Conservation (phyloP, 2,329 filamentous ascomycete species). For the Lecanosticta acicola region DNA sequence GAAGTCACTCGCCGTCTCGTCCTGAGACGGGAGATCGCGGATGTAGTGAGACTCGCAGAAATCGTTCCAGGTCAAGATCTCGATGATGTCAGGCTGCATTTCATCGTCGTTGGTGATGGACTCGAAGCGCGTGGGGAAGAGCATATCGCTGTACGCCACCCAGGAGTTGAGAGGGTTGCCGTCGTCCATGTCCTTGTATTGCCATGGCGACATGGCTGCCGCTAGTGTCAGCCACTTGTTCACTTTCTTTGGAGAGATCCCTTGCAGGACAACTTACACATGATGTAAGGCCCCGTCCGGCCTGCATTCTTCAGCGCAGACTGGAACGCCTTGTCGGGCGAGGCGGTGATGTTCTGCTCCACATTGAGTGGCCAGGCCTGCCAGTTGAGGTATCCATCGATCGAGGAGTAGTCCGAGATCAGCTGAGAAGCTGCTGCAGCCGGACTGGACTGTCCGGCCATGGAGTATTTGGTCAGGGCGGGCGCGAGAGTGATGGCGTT, state of each 20-base stretch:
- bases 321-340: constrained; percentile 33
- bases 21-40: constrained; percentile 32
- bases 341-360: constrained; percentile 29
- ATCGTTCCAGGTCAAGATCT: constrained; percentile 38
- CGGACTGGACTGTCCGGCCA: constrained; percentile 26
- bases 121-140: constrained; percentile 32
- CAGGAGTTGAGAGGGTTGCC: constrained; percentile 32
- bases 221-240: constrained; percentile 23
- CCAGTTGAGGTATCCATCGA: constrained; percentile 38
- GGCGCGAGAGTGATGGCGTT: constrained; percentile 33
- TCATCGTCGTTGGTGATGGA: constrained; percentile 23
- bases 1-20: constrained; percentile 27
- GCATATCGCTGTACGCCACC: constrained; percentile 36
- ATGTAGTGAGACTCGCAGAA: constrained; percentile 38
- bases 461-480: constrained; percentile 31
- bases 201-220: constrained; percentile 36
- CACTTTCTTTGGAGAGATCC: constrained; percentile 10
- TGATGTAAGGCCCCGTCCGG: constrained; percentile 36
- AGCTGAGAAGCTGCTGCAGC: constrained; percentile 23
- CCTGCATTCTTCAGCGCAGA: constrained; percentile 30
- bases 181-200: constrained; percentile 37
- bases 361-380: constrained; percentile 36
- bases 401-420: constrained; percentile 31
- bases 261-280: constrained; percentile 30
- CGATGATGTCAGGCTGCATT: constrained; percentile 36